A percentile compares a stretch with the other conserved stretches of the same genome.
phyloP scores from a whole-genome alignment of 495 filamentous ascomycete species.

The Penicillium cataractarum region DNA sequence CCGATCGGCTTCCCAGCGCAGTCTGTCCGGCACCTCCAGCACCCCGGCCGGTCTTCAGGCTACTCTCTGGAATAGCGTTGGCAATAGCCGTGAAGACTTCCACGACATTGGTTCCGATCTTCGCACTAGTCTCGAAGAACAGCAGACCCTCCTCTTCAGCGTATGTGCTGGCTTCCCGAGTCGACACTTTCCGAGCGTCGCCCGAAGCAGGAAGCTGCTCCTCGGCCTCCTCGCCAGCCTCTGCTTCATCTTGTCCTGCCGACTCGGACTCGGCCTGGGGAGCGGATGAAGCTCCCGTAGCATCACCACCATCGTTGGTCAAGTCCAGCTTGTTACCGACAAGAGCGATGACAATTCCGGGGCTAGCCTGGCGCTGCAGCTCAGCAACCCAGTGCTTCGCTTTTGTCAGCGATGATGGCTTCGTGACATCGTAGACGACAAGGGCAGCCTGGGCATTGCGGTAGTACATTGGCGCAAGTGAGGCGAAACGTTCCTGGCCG shows the following conservation, averaged over 20 bases:
- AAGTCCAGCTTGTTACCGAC: conserved; percentile 98
- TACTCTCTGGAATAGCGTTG: conserved; percentile 94
- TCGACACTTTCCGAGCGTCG: conserved; percentile 84
- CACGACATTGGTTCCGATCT: conserved; percentile 89
- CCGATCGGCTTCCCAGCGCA: conserved; percentile 41
- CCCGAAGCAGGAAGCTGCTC: conserved; percentile 63
- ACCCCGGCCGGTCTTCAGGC: conserved; percentile 82
- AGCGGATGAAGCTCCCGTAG: conserved; percentile 35
- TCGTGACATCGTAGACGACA: conserved; percentile 98
- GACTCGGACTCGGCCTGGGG: conserved; percentile 32
- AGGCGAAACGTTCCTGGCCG: conserved; percentile 96
- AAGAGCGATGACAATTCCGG: conserved; percentile 95
- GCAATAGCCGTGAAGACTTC: conserved; percentile 99
- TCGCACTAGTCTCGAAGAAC: conserved; percentile 98
- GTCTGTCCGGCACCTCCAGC: conserved; percentile 59
- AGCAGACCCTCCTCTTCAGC: conserved; percentile 91
- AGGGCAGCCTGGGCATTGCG: conserved; percentile 98
- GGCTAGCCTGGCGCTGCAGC: conserved; percentile 94
- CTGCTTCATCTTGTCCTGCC: conserved; percentile 38
- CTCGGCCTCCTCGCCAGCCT: conserved; percentile 54
- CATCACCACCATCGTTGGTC: conserved; percentile 57
- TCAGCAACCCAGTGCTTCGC: conserved; percentile 99
- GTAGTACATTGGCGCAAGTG: conserved; percentile 98
- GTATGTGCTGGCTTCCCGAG: conserved; percentile 86
- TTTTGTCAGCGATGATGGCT: conserved; percentile 92